Conservation (phyloP, 345 rosid species). For the Eucalyptus leucophloia region DNA sequence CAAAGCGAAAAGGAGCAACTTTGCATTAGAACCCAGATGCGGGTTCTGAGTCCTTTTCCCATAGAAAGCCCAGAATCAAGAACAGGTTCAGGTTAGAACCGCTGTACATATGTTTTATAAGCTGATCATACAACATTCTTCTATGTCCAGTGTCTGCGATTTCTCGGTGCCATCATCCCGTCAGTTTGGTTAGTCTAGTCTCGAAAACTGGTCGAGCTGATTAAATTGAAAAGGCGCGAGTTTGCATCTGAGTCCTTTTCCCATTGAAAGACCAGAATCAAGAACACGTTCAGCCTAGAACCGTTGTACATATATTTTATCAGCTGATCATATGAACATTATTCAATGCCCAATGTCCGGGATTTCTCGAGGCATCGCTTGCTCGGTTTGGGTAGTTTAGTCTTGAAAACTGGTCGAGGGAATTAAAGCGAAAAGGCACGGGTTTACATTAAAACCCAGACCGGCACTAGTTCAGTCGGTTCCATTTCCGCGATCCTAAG, state of each 20-base stretch:
- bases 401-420: background rate
- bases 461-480: background rate
- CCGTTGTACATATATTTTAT: background rate
- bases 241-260: constrained; percentile 30
- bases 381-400: background rate
- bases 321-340: background rate
- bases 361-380: background rate
- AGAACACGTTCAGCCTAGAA: background rate
- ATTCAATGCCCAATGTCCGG: background rate
- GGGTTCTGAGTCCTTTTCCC: constrained; percentile 45
- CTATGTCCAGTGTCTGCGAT: background rate
- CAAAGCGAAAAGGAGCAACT: background rate
- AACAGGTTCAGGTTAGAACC: background rate
- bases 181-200: background rate
- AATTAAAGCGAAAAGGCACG: background rate
- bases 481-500: background rate
- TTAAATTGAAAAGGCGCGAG: rapidly evolving
- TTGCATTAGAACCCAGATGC: background rate
- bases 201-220: rapidly evolving
- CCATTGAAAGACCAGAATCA: constrained; percentile 6
- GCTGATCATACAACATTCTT: background rate
- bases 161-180: background rate
- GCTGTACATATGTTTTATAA: background rate
- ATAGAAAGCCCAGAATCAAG: background rate
- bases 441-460: background rate